Evolutionary conservation across 2,329 filamentous ascomycete species (phyloP), one percentile per base, ranked within the genome.

Genomic region (Byssoonygena ceratinophila): DNA sequence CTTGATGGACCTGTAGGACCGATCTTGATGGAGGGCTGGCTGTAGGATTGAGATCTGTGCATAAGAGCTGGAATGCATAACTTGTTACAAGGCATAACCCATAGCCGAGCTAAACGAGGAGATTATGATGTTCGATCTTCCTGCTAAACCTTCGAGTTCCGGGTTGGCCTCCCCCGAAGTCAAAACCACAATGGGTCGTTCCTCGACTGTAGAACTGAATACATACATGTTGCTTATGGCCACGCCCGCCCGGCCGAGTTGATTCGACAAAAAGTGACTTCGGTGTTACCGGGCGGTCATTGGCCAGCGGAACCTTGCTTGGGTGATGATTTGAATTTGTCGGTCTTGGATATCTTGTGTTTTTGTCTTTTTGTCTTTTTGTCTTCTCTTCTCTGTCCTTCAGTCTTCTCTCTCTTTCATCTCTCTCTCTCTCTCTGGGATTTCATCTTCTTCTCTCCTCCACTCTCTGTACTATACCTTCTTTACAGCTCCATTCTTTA

Each of bases 161-260:
- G n/a, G n/a, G n/a, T n/a, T n/a, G n/a, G n/a, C n/a, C n/a, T n/a
- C n/a, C n/a, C n/a, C n/a, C n/a, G n/a, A n/a, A n/a, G n/a, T n/a
- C n/a, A n/a, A n/a, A n/a, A n/a, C n/a, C n/a, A n/a, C n/a, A n/a
- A n/a, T n/a, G n/a, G n/a, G n/a, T n/a, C n/a, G n/a, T n/a, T n/a
- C n/a, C n/a, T n/a, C n/a, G n/a, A n/a, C n/a, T n/a, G n/a, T n/a
- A n/a, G n/a, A n/a, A n/a, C n/a, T n/a, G 27, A 34, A 29, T 46
- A 46, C 44, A 34, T 34, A n/a, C n/a, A n/a, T n/a, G n/a, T n/a
- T n/a, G 44, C 44, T 46, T 46, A 46, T 46, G 34, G 44, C 44
- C 44, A 46, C 44, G 44, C 14, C 44, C 44, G 16, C n/a, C 43
- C 16, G 27, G 9, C 43, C 43, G 27, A 45, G 29, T 31, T 16